A percentile compares a stretch with the other conserved stretches of the same genome.
Conservation (phyloP, 1,139 yeast genomes). For the Debaryomyces sp. region DNA sequence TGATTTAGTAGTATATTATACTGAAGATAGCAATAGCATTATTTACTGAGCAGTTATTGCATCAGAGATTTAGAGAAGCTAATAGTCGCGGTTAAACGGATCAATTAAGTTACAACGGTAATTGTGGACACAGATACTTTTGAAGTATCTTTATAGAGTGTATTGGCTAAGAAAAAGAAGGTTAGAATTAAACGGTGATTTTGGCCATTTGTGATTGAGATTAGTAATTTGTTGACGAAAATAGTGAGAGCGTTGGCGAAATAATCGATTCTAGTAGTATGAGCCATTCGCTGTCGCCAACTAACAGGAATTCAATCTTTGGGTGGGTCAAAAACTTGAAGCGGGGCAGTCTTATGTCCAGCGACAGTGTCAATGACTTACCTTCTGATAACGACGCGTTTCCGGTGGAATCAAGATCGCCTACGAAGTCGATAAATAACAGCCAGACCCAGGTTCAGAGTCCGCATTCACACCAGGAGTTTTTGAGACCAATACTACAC, state of each 20-base stretch:
- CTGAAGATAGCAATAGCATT: background rate
- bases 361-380: constrained; percentile 44
- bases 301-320: constrained; percentile 43
- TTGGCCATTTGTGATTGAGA: background rate
- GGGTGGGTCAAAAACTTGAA: constrained; percentile 54
- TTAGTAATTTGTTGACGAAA: background rate
- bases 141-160: background rate
- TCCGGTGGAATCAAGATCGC: constrained; percentile 27
- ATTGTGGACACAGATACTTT: background rate
- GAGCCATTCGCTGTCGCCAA: constrained; percentile 48
- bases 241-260: background rate
- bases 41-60: background rate
- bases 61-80: background rate
- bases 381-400: constrained; percentile 33
- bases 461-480: constrained; percentile 28
- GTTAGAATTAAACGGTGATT: background rate
- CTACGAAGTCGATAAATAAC: constrained; percentile 21
- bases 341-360: constrained; percentile 40
- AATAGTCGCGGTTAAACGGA: background rate
- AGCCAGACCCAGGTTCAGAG: constrained; percentile 13
- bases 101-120: background rate
- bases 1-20: background rate
- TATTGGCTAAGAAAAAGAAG: background rate
- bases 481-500: constrained; percentile 49
- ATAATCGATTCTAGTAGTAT: constrained; percentile 15